These are phyloP conservation scores for Thermothielavioides terrestris DNA, from an alignment of 495 filamentous ascomycete genomes.

Conservation along the genomic window DNA sequence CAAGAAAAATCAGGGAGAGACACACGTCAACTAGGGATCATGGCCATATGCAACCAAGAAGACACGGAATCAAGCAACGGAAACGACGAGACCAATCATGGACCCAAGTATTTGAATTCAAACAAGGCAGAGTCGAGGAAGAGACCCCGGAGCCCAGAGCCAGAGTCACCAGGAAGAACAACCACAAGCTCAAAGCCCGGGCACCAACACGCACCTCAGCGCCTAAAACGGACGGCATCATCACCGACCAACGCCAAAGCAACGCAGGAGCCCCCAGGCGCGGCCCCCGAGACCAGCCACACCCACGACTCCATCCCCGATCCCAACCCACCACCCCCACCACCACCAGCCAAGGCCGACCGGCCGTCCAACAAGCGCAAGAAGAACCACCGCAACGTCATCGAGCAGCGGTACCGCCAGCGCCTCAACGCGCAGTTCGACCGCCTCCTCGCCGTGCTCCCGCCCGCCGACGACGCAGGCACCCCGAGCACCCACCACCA, in stretches of 20 bases:
- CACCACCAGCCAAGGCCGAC: background rate
- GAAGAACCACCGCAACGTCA: conserved; percentile 20
- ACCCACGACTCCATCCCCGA: background rate
- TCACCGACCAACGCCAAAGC: no score
- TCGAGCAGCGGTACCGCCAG: conserved; percentile 24
- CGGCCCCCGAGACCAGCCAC: no score
- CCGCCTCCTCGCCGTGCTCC: conserved; percentile 12
- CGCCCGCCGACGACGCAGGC: background rate
- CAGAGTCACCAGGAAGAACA: no score
- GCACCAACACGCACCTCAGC: no score
- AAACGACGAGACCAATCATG: background rate
- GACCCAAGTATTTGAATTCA: no score
- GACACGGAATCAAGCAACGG: background rate
- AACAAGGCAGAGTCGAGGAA: no score
- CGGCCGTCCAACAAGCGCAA: background rate
- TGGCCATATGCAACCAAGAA: background rate
- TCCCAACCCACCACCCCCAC: background rate
- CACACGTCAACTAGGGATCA: background rate
- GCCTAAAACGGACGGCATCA: no score
- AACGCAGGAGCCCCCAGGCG: no score
- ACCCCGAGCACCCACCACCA: background rate
- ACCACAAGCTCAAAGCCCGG: no score
- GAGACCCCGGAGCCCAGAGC: no score
- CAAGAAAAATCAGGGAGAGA: background rate
- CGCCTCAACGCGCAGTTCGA: conserved; percentile 22